phyloP scores from a whole-genome alignment of 352 stramenopile species.

The Nothophytophthora sp. region DNA sequence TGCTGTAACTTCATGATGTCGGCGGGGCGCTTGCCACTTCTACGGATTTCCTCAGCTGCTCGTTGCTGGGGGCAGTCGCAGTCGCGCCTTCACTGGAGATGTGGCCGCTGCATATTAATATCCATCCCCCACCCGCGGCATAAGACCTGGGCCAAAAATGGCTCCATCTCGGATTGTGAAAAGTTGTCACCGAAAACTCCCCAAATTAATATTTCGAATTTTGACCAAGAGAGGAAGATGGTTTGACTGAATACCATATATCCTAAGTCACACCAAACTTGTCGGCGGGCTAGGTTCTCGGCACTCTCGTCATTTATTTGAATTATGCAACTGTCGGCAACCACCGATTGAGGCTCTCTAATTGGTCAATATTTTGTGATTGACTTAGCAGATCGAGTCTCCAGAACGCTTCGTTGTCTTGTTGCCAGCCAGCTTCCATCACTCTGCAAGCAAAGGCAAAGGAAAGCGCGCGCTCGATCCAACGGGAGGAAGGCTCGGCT shows the following conservation, averaged over 20 bases:
- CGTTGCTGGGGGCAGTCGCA: no score
- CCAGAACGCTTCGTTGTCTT: conserved; percentile 17
- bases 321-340: not conserved
- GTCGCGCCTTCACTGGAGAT: no score
- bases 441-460: not conserved
- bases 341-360: no score
- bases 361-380: no score
- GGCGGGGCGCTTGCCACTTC: conserved; percentile 1
- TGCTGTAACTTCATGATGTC: conserved; percentile 22
- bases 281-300: no score
- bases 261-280: no score
- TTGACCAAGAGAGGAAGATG: no score
- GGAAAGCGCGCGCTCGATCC: not conserved
- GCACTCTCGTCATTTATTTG: not conserved
- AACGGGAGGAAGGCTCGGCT: conserved; percentile 5
- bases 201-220: no score
- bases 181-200: no score
- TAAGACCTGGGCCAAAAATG: conserved; percentile 19
- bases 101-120: conserved; percentile 33
- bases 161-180: conserved; percentile 6
- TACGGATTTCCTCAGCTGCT: conserved; percentile 3
- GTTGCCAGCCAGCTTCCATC: conserved; percentile 4
- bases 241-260: no score
- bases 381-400: conserved; percentile 8
- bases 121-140: conserved; percentile 11